Percentiles rank a stretch among this genome's conserved stretches.
Evolutionary conservation across 2,329 filamentous ascomycete species (phyloP).

Genomic region (Rutstroemia sp.): DNA sequence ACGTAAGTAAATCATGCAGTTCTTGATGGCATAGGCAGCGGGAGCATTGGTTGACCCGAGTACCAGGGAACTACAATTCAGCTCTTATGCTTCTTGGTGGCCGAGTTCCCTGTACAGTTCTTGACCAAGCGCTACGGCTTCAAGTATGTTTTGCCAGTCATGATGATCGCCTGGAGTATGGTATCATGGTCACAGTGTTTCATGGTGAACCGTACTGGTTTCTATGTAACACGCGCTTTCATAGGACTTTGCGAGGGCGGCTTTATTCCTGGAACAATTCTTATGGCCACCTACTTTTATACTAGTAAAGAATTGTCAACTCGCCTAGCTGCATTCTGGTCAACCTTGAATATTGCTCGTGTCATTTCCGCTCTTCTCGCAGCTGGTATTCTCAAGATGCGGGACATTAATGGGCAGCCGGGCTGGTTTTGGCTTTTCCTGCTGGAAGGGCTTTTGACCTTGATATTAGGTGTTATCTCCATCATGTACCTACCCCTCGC

Average conservation of each 20-base stretch:
- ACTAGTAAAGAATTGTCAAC: slow-evolving; percentile 57
- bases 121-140: slow-evolving; percentile 42
- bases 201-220: slow-evolving; percentile 30
- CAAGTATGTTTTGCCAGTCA: slow-evolving; percentile 44
- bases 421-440: slow-evolving; percentile 54
- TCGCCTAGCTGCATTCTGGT: slow-evolving; percentile 63
- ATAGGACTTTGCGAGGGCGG: slow-evolving; percentile 31
- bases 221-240: slow-evolving; percentile 21
- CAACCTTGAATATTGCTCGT: slow-evolving; percentile 41
- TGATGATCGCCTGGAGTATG: slow-evolving; percentile 46
- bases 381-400: slow-evolving; percentile 47
- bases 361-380: slow-evolving; percentile 49
- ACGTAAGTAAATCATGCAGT: slow-evolving; percentile 4
- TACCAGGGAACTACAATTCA: slow-evolving; percentile 43
- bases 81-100: slow-evolving; percentile 27
- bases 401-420: slow-evolving; percentile 42
- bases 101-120: slow-evolving; percentile 52
- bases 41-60: slow-evolving; percentile 23
- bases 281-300: slow-evolving; percentile 66
- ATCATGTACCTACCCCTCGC: slow-evolving; percentile 1
- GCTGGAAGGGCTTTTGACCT: slow-evolving; percentile 44
- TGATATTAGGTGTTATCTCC: slow-evolving; percentile 13
- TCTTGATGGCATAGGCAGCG: neutral
- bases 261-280: slow-evolving; percentile 53
- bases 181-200: slow-evolving; percentile 40